Base-by-base conservation (phyloP, 208 protist species). In the Acanthamoeba triangularis region DNA sequence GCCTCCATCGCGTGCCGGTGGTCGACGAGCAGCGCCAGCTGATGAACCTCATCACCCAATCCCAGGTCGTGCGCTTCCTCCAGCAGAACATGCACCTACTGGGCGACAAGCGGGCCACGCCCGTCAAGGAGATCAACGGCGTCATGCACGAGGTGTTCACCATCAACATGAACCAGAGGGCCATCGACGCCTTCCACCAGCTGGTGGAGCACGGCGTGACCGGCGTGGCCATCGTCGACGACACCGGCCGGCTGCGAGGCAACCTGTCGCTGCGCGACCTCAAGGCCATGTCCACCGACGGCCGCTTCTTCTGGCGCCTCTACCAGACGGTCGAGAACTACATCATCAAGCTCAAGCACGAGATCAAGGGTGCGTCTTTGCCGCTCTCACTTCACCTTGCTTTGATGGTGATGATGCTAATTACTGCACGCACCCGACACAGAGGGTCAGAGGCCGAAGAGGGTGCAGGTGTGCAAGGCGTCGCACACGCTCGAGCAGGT, bases 281-380 rank as follows among this genome's bases (percentile, higher is more conserved):
- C 47, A 88, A 88, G 80, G 80, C 80, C 80, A 88, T 88, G 47
- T 63, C 80, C 49, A 61, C 41, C n/a, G 80, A 88, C 47, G 80
- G 80, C 35, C 41, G 80, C 47, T 41, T 88, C 80, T 88, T 88
- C 80, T 88, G 80, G 80, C 80, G 80, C n/a, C 80, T 88, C 80
- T 88, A 63, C 28, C 80, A 88, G 49, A 61, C 41, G 3, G 80
- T 61, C 20, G 49, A 88, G 20, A 88, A 88, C 80, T 88, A 63
- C 80, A 5, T 88, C 49, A 52, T 14, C 47, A 52, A 88, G 47
- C 44, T 88, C 47, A 88, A 88, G 80, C 7, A 52, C 10, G 80
- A 88, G 41, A 30, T 28, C 47, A 52, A 61, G 47, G 49, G 80
- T 88, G 44, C 80, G 49, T n/a, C 33, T 41, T 13, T 44, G 28